phyloP scores from a whole-genome alignment of 352 stramenopile genomes.

The Globisporangium solare region DNA sequence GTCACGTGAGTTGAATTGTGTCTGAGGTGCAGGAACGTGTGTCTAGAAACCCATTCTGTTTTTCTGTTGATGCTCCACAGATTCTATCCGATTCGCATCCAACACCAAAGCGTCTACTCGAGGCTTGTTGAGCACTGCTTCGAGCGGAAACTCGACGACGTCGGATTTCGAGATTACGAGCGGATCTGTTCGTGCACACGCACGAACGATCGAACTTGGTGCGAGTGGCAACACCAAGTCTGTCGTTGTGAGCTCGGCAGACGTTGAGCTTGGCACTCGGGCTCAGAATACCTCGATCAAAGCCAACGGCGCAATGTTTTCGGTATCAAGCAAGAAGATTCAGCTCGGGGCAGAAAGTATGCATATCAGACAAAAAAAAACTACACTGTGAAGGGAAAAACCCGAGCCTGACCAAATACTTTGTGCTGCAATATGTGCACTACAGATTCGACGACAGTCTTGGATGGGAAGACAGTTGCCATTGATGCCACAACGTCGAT shows the following conservation, averaged over 20 bases:
- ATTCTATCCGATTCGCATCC: constrained; percentile 10
- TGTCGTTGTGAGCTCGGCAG: background rate
- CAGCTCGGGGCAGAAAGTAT: constrained; percentile 12
- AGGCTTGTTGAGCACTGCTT: background rate
- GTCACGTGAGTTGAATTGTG: constrained; percentile 12
- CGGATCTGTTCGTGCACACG: constrained; percentile 2
- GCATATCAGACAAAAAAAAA: background rate
- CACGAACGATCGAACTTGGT: constrained; percentile 4
- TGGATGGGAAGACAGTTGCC: constrained; percentile 3
- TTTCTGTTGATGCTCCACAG: background rate
- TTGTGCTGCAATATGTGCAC: background rate
- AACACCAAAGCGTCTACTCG: constrained; percentile 1
- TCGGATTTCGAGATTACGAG: constrained; percentile 12
- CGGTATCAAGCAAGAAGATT: constrained; percentile 7
- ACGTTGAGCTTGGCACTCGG: constrained; percentile 4
- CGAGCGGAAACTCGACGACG: background rate
- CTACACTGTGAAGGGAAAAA: background rate
- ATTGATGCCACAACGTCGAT: constrained; percentile 6
- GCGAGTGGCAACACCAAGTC: constrained; percentile 7
- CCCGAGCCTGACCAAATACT: background rate
- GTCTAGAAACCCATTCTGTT: background rate
- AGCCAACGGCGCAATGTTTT: constrained; percentile 3
- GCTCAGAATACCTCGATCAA: constrained; percentile 6
- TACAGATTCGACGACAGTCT: constrained; percentile 5
- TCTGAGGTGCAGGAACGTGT: background rate